These are phyloP conservation scores for Colletotrichum phormii DNA, from an alignment of 2,329 filamentous ascomycete genomes.

Conservation along the genomic window DNA sequence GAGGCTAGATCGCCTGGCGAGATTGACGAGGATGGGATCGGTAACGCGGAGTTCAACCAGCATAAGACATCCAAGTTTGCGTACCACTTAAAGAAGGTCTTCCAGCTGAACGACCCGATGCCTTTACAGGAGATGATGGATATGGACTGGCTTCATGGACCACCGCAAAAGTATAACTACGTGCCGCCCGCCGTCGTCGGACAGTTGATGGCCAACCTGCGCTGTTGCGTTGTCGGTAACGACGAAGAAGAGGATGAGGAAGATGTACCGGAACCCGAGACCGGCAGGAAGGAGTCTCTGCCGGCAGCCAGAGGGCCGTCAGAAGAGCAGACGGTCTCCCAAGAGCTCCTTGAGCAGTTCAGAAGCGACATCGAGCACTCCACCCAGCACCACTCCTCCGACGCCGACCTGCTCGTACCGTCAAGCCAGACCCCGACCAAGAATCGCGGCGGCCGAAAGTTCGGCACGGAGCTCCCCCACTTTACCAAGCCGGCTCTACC, in stretches of 20 bases:
- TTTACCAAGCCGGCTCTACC: constrained; percentile 29
- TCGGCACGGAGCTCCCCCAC: constrained; percentile 15
- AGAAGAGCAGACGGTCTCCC: constrained; percentile 53
- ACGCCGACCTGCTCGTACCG: constrained; percentile 46
- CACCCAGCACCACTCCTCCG: constrained; percentile 44
- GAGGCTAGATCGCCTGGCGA: constrained; percentile 59
- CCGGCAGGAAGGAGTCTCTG: constrained; percentile 12
- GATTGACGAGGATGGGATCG: constrained; percentile 58
- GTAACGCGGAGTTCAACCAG: constrained; percentile 64
- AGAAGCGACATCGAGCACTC: constrained; percentile 54
- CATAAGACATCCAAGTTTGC: constrained; percentile 56
- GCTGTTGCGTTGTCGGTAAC: constrained; percentile 59
- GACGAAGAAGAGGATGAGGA: constrained; percentile 40
- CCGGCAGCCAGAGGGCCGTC: constrained; percentile 34
- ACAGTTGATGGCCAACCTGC: constrained; percentile 68
- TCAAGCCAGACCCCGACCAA: constrained; percentile 42
- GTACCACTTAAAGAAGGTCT: constrained; percentile 68
- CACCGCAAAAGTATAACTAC: constrained; percentile 64
- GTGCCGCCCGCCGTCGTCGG: constrained; percentile 68
- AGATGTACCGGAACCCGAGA: constrained; percentile 11
- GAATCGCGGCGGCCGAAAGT: background rate
- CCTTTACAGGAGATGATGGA: constrained; percentile 62
- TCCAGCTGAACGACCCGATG: constrained; percentile 71
- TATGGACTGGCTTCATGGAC: constrained; percentile 64
- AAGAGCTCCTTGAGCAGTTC: constrained; percentile 65